Evolutionary conservation across 2,329 filamentous ascomycete species (phyloP), one percentile per base, ranked within the genome.

Genomic region (Neopestalotiopsis rosae): DNA sequence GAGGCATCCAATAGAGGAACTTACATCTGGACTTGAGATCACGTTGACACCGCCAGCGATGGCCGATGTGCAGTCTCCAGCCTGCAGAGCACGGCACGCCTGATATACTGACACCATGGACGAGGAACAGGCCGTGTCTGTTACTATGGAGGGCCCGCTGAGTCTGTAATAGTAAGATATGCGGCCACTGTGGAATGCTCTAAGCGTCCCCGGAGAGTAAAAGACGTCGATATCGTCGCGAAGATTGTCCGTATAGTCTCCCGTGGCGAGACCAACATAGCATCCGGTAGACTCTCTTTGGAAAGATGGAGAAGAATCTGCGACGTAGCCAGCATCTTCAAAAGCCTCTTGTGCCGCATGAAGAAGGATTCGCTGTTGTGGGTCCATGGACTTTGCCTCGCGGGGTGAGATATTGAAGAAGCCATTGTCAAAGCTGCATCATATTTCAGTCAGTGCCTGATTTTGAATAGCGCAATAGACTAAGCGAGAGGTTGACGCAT

Each of bases 1-100:
- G 45, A 70, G 71, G 42, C 71, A 67, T 0, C 70, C 70, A 7
- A 30, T 24, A 38, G 58, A 61, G 17, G 34, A 45, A 28, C 24
- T 71, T 13, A 6, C 70, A 67, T n/a, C 69, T 17, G 58, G 58
- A 30, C 72, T 76, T 1, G 76, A 80, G 40, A 83, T 79, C n/a
- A 84, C 63, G 57, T 81, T 81, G 6, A 78, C 76, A 13, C 82
- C 84, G 4, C 82, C 82, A 0, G 80, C 81, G 7, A 84, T 63
- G 0, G 80, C 81, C 49, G 72, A 71, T 0, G 72, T 64, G 59
- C 76, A 78, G 34, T 83, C 81, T 1, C 78, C 78, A 0, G 70
- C 52, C 1, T 73, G 71, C 1, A 81, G 72, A 2, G 74, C 72
- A 2, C 68, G 70, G 69, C 78, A 82, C 0, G 79, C 81, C 3